Base-by-base conservation (phyloP, 2,329 filamentous ascomycete species). In the Fusarium citri region DNA sequence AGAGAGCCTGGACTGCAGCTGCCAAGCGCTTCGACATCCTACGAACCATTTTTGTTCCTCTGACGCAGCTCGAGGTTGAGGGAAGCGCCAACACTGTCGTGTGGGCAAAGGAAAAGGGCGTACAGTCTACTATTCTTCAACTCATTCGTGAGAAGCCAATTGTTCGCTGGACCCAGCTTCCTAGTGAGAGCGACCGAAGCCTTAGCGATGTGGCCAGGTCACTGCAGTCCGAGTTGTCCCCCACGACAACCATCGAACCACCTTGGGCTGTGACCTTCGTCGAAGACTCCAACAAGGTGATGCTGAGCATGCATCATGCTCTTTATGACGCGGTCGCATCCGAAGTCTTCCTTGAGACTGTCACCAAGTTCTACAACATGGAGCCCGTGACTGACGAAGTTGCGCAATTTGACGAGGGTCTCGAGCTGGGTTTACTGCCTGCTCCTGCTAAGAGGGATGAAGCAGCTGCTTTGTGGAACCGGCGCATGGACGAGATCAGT, bases 271-370 rank as follows among this genome's bases (percentile, higher is more conserved):
- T 68, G 2, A 61, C 59, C 0, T 66, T 68, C 2, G 15, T 58
- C 1, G n/a, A 53, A 5, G 18, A 11, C 6, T 54, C 34, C 2
- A 55, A 50, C 16, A 55, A 41, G 15, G 15, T 68, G 37, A 68
- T 68, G 59, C 46, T 68, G 3, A 68, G 66, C 6, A 68, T 68
- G 54, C 66, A 69, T 10, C 66, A 68, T 6, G 22, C 59, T 0
- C 54, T 68, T 3, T 61, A 68, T 10, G 66, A 69, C 2, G 59
- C 43, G 0, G 45, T 61, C 11, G 20, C 48, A 12, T 43, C 61
- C 15, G 12, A 50, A 9, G 5, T 42, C 6, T 55, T 63, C 16
- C 55, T 68, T 1, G 49, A 68, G 2, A 45, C 41, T 0, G 59
- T 66, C 5, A 31, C 59, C 8, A 66, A 43, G 14, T 6, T 68